Base-by-base conservation (phyloP, 345 rosid genomes). In the Eucalyptus marginata region DNA sequence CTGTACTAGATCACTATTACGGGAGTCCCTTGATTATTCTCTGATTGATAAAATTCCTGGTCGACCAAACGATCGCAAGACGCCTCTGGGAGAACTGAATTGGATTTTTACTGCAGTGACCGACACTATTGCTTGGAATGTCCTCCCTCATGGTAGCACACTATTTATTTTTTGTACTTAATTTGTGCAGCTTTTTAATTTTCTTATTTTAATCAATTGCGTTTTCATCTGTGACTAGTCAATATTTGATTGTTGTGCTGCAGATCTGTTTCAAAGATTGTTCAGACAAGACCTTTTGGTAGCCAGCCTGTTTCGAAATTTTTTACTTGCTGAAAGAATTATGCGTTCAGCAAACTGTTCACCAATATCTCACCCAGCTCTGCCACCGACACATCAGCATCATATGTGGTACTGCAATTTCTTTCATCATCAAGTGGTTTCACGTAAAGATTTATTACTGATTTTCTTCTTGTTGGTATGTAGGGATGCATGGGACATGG, bases 401-500 rank as follows among this genome's bases (percentile, higher is more conserved):
- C 99, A 98, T 93, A 98, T 98, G 99, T 98, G 99, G 99, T 98
- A 98, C 90, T 89, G 33, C 64, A 59, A 88, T 85, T 40, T 40
- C 76, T 80, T 13, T 59, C 47, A 13, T 64, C n/a, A 51, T 56
- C 10, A 9, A 49, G 79, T 62, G 84, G 47, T 49, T 15, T 84
- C 51, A 66, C 5, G 18, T 27, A 29, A 10, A 44, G 31, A 14
- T 25, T 24, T 89, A 10, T 54, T 49, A 79, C 87, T 46, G 64
- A 88, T 85, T 51, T 16, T 90, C 59, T 64, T 64, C 14, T 49
- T 3, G 40, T 62, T n/a, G 87, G 44, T 58, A 66, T 54, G 90
- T 88, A 97, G 99, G 99, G 99, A 97, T 95, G 99, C 99, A 79
- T 98, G 99, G 99, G 99, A 98, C 92, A 97, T 97, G 99, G 99